Base-by-base conservation (phyloP, 2,329 filamentous ascomycete species). In the Ophiostoma sp. region DNA sequence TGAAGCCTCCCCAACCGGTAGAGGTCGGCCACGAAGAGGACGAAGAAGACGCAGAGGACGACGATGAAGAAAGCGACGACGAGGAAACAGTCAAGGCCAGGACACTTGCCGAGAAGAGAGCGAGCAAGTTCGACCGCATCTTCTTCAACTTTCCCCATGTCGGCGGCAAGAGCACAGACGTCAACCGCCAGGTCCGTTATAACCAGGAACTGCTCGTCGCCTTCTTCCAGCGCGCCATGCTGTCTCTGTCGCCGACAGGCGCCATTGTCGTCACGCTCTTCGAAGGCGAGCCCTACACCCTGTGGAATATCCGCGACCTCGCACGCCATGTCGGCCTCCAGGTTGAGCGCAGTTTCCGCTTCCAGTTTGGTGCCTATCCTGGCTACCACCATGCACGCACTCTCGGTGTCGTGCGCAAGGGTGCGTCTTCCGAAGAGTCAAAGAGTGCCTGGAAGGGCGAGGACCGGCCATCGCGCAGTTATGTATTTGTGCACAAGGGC, bases 121-220 rank as follows among this genome's bases (percentile, higher is more conserved):
- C 31, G 39, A 48, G 75, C 3, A 79, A 82, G 4, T 94, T 90
- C 84, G 89, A 96, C 78, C 86, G 88, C 70, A 89, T 98, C 73
- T 84, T 94, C 74, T 99, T 98, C 87, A 97, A 97, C 83, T 99
- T 99, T 79, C 95, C 95, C 48, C 95, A 99, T 81, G 91, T 96
- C 3, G 95, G 95, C 73, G 95, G 95, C 65, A 89, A 96, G 76
- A 91, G 88, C 74, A 98, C 90, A 75, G 94, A 98, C 81, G 90
- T 97, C 70, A 97, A 97, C 81, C 86, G 95, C 48, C 95, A 99
- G 80, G 93, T 97, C 17, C 89, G 95, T 70, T 88, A 92, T 78
- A 98, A 99, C 81, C 94, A 97, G 80, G 88, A 90, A 76, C 83
- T 93, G 68, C 83, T 93, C 48, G 89, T 91, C 17, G 81, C 83